These are phyloP conservation scores for Paraphoma sp. DNA, from an alignment of 2,329 filamentous ascomycete genomes.

Conservation along the genomic window DNA sequence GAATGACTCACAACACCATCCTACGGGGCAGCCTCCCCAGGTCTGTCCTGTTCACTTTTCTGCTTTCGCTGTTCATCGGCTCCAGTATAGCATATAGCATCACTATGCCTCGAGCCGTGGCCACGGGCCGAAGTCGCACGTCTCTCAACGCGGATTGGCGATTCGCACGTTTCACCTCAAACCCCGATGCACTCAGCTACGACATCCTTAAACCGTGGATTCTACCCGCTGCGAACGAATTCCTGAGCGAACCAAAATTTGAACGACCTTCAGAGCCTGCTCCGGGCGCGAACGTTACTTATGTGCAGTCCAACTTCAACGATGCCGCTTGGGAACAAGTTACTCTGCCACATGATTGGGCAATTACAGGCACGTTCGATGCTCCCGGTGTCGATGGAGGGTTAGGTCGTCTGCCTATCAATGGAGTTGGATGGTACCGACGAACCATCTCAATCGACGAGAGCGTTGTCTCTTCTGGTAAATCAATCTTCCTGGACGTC, in stretches of 20 bases:
- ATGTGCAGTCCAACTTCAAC: slow-evolving; percentile 45
- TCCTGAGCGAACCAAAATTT: slow-evolving; percentile 45
- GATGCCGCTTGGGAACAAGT: slow-evolving; percentile 53
- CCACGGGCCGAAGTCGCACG: slow-evolving; percentile 31
- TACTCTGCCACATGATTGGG: slow-evolving; percentile 59
- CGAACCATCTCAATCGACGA: slow-evolving; percentile 45
- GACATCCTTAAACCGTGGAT: slow-evolving; percentile 52
- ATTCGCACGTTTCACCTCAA: slow-evolving; percentile 47
- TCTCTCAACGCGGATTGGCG: slow-evolving; percentile 50
- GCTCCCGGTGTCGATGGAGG: slow-evolving; percentile 45
- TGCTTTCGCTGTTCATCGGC: slow-evolving; percentile 11
- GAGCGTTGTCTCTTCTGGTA: slow-evolving; percentile 38
- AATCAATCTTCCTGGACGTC: slow-evolving; percentile 55
- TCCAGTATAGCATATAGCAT: slow-evolving; percentile 10
- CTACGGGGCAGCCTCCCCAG: no score
- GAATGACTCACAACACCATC: no score
- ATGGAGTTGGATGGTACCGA: slow-evolving; percentile 64
- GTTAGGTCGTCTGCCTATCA: slow-evolving; percentile 56
- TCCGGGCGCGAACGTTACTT: slow-evolving; percentile 41
- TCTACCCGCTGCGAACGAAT: slow-evolving; percentile 51
- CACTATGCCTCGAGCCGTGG: slow-evolving; percentile 2
- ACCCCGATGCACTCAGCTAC: slow-evolving; percentile 48
- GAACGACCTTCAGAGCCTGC: slow-evolving; percentile 37
- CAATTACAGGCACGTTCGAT: slow-evolving; percentile 55
- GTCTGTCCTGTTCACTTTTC: slow-evolving; percentile 12